These are phyloP conservation scores for Cetraspora pellucida DNA, from an alignment of 192 early-diverging fungal species.

Conservation along the genomic window DNA sequence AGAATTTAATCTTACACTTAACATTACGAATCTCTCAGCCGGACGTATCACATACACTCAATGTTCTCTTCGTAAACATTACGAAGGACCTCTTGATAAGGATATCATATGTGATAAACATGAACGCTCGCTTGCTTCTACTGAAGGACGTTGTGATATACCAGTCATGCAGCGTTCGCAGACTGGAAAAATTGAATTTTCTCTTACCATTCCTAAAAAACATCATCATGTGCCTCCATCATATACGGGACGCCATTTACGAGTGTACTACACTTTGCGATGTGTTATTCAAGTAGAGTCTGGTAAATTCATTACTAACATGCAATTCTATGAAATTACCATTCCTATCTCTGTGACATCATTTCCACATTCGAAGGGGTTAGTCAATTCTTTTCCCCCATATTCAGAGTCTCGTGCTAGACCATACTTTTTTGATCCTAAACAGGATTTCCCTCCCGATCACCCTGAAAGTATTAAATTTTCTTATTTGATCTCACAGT, in stretches of 20 bases:
- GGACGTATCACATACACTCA: conserved; percentile 30
- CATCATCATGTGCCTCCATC: conserved; percentile 45
- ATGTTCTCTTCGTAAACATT: conserved; percentile 50
- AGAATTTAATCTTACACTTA: conserved; percentile 32
- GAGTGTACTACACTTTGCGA: conserved; percentile 44
- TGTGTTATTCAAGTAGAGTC: conserved; percentile 38
- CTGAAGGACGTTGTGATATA: conserved; percentile 7
- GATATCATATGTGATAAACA: conserved; percentile 44
- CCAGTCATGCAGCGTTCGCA: background rate
- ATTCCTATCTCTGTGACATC: conserved; percentile 48
- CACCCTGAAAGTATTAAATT: background rate
- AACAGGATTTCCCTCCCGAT: background rate
- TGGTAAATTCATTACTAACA: conserved; percentile 43
- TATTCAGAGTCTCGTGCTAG: background rate
- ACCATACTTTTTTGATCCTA: background rate
- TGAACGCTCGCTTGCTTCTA: conserved; percentile 38
- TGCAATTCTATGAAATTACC: conserved; percentile 39
- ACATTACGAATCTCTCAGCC: conserved; percentile 26
- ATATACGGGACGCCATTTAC: conserved; percentile 45
- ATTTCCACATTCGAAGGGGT: conserved; percentile 33
- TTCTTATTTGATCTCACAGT: no score
- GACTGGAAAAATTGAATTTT: conserved; percentile 9
- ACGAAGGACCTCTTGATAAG: conserved; percentile 47
- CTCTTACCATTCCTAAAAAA: conserved; percentile 44
- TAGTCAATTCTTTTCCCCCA: background rate